A percentile compares a stretch with the other conserved stretches of the same genome.
These are phyloP conservation scores for Aspergillus uvarum DNA, from an alignment of 2,329 filamentous ascomycete species.

Conservation along the genomic window DNA sequence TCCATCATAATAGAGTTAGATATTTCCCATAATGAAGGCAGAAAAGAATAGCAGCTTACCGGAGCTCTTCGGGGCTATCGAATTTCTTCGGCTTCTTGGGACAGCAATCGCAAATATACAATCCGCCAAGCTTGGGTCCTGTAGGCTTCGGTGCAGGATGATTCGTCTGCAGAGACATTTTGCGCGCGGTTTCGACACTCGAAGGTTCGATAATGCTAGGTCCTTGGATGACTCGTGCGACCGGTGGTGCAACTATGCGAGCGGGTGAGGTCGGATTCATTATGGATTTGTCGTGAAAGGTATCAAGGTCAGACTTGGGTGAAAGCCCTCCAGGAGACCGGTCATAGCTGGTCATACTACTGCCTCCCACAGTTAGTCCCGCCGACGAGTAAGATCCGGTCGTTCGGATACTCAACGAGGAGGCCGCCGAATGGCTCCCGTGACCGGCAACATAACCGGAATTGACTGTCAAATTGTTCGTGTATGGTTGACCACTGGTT, in stretches of 20 bases:
- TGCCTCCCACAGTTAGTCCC: constrained; percentile 58
- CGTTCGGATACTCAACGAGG: constrained; percentile 61
- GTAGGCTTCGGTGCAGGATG: constrained; percentile 35
- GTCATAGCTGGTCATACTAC: constrained; percentile 65
- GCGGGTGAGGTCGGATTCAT: constrained; percentile 48
- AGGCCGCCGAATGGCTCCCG: constrained; percentile 64
- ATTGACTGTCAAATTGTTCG: constrained; percentile 55
- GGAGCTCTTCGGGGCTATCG: constrained; percentile 76
- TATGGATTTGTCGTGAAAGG: constrained; percentile 54
- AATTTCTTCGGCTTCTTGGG: constrained; percentile 98
- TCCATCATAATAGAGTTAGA: background rate
- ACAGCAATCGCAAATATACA: constrained; percentile 86
- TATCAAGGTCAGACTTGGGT: constrained; percentile 56
- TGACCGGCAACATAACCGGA: constrained; percentile 57
- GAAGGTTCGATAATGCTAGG: constrained; percentile 41
- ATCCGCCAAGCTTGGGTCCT: constrained; percentile 53
- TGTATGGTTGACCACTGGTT: constrained; percentile 54
- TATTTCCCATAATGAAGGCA: background rate
- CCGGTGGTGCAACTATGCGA: constrained; percentile 39
- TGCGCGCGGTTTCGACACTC: constrained; percentile 42
- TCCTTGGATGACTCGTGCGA: constrained; percentile 37
- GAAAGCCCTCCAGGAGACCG: constrained; percentile 62
- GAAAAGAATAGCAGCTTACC: constrained; percentile 57
- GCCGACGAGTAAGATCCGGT: constrained; percentile 62
- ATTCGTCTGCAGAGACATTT: constrained; percentile 47